Evolutionary conservation across 768 basidiomycete species (phyloP).

Genomic region (Russula sp.): DNA sequence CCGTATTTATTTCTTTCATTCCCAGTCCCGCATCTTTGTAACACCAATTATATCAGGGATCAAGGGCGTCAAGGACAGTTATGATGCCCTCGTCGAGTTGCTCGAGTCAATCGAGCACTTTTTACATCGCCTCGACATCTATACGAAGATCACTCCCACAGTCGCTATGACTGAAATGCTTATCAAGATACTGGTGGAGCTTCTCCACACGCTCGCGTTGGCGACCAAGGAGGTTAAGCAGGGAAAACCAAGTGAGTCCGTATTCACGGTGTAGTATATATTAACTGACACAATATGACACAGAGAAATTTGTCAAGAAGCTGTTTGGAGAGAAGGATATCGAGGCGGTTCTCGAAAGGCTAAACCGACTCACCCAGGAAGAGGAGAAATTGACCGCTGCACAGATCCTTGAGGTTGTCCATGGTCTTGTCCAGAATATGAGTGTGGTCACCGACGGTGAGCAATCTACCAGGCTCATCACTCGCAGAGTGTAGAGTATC

Average conservation of each 20-base stretch:
- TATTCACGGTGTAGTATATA: not conserved
- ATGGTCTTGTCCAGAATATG: not conserved
- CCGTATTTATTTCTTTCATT: not conserved
- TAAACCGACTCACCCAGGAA: not conserved
- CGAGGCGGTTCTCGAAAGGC: not conserved
- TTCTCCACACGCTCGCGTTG: not conserved
- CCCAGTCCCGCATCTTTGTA: not conserved
- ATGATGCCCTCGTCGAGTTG: not conserved
- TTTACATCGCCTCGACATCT: not conserved
- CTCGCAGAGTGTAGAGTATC: not conserved
- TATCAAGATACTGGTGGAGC: not conserved
- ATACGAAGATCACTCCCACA: not conserved
- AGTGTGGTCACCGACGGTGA: not conserved
- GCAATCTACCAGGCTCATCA: not conserved
- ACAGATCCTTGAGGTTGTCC: not conserved
- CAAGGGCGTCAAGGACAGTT: not conserved
- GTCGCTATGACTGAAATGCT: not conserved
- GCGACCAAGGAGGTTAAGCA: not conserved
- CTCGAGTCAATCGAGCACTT: not conserved
- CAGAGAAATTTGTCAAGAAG: not conserved
- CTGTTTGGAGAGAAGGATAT: not conserved
- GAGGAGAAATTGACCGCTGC: not conserved
- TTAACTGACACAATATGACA: not conserved
- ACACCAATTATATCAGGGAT: not conserved
- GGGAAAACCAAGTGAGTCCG: not conserved